Percentiles rank a stretch among this genome's conserved stretches.
These are phyloP conservation scores for Suillus spraguei DNA, from an alignment of 768 basidiomycete species.

Conservation along the genomic window DNA sequence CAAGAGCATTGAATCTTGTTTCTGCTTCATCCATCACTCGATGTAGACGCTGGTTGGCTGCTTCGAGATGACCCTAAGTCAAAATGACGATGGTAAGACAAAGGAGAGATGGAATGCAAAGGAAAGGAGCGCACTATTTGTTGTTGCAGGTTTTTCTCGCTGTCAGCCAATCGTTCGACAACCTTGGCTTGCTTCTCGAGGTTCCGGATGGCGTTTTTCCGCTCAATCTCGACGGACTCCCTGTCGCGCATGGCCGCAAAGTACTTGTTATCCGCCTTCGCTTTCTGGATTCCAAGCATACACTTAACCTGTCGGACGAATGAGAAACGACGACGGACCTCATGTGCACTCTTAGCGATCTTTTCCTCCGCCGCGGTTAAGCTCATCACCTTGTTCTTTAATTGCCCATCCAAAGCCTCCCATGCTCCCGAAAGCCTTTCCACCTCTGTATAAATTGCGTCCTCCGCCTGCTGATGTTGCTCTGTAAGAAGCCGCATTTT, in stretches of 20 bases:
- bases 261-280: constrained; percentile 95
- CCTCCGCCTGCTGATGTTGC: constrained; percentile 69
- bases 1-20: constrained; percentile 30
- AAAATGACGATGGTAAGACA: constrained; percentile 4
- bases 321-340: constrained; percentile 50
- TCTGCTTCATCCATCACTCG: constrained; percentile 32
- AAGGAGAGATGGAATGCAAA: neutral
- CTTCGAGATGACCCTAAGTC: constrained; percentile 44
- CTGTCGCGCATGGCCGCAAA: constrained; percentile 89
- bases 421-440: constrained; percentile 86
- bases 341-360: constrained; percentile 61
- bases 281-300: constrained; percentile 59
- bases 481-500: constrained; percentile 61
- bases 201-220: constrained; percentile 60
- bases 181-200: constrained; percentile 62
- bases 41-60: constrained; percentile 41
- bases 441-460: constrained; percentile 79
- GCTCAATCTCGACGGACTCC: constrained; percentile 78
- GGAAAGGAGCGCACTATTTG: constrained; percentile 56
- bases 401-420: constrained; percentile 80
- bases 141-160: constrained; percentile 57
- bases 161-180: constrained; percentile 65
- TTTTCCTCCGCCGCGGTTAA: constrained; percentile 75
- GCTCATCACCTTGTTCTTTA: constrained; percentile 85
- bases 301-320: neutral